phyloP scores from a whole-genome alignment of 768 basidiomycete genomes.

The Termitomyces sp. region DNA sequence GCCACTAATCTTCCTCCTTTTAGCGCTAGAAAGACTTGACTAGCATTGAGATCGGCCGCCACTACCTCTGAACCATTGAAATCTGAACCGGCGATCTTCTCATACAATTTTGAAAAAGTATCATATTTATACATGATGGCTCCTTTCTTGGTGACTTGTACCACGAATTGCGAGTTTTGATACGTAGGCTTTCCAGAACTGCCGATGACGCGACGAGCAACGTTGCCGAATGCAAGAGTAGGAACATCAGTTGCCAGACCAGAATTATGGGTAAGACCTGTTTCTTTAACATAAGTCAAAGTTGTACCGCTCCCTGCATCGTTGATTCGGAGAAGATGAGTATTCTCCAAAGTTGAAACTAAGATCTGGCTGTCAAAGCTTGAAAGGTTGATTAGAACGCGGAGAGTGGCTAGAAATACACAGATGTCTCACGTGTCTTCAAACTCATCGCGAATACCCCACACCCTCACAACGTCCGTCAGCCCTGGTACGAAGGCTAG shows the following conservation, averaged over 20 bases:
- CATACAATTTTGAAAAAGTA: constrained; percentile 33
- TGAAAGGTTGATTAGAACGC: constrained; percentile 4
- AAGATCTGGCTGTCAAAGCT: constrained; percentile 46
- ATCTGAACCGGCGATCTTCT: constrained; percentile 35
- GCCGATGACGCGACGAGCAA: constrained; percentile 32
- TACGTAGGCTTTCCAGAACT: constrained; percentile 27
- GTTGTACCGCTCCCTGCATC: constrained; percentile 35
- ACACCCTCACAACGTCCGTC: constrained; percentile 51
- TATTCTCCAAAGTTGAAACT: constrained; percentile 53
- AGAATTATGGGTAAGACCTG: constrained; percentile 15
- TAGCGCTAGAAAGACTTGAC: constrained; percentile 61
- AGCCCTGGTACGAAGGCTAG: constrained; percentile 55
- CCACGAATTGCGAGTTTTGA: constrained; percentile 46
- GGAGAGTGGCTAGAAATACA: not conserved
- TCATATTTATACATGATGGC: constrained; percentile 58
- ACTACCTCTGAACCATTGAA: constrained; percentile 43
- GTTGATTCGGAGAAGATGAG: constrained; percentile 47
- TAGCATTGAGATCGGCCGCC: constrained; percentile 63
- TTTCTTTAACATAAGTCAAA: constrained; percentile 31
- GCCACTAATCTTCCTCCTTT: constrained; percentile 46
- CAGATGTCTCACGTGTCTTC: constrained; percentile 41
- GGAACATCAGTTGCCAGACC: constrained; percentile 44
- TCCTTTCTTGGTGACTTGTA: constrained; percentile 67
- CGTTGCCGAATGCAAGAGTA: constrained; percentile 63
- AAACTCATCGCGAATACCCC: constrained; percentile 48